These are phyloP conservation scores for Botrytis cinerea DNA, from an alignment of 2,329 filamentous ascomycete genomes.

Conservation along the genomic window DNA sequence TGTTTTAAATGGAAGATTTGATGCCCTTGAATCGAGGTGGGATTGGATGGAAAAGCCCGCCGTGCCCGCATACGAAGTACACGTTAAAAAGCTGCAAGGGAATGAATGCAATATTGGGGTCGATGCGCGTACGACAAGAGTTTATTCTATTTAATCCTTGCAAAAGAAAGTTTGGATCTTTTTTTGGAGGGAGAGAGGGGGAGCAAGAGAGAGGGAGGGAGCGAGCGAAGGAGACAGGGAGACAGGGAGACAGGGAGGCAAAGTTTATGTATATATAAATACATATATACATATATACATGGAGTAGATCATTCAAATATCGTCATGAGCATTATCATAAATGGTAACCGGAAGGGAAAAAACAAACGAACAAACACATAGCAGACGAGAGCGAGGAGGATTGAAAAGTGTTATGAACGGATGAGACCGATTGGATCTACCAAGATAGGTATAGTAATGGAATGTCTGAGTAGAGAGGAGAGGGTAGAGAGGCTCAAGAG, in stretches of 20 bases:
- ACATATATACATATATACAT: background rate
- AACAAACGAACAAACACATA: background rate
- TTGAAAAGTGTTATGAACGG: background rate
- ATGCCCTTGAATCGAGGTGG: background rate
- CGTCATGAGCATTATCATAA: background rate
- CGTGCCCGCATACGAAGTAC: background rate
- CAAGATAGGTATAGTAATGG: background rate
- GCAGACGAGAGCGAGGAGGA: background rate
- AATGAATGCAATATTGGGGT: slow-evolving; percentile 13
- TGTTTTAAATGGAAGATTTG: slow-evolving; percentile 1
- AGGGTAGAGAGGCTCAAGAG: background rate
- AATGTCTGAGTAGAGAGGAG: background rate
- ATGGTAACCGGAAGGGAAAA: background rate
- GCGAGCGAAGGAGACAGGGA: background rate
- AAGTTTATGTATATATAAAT: background rate
- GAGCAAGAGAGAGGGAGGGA: background rate
- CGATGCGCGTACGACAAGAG: slow-evolving; percentile 13
- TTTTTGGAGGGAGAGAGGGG: background rate
- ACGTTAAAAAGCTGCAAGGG: slow-evolving; percentile 6
- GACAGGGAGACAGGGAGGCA: background rate
- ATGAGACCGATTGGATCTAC: background rate
- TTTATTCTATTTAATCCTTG: background rate
- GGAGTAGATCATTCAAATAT: background rate
- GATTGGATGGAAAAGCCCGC: slow-evolving; percentile 3
- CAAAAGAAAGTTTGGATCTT: background rate